Conservation (phyloP, 805 yeast species). For the Cyberlindnera maclurae region DNA sequence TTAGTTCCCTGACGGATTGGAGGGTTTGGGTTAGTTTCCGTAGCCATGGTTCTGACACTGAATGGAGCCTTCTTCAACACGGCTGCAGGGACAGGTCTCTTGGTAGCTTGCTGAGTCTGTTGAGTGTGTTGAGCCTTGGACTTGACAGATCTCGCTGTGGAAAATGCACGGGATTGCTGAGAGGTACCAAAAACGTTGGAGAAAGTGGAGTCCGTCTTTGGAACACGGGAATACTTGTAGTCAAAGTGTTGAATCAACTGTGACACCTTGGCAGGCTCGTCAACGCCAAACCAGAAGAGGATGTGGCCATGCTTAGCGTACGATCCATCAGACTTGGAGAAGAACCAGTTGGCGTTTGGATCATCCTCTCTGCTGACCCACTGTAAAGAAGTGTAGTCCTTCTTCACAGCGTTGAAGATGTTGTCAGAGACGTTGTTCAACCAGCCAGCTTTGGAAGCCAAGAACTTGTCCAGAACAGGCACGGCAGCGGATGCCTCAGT, state of each 20-base stretch:
- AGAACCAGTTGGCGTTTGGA: slow-evolving; percentile 86
- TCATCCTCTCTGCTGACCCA: slow-evolving; percentile 92
- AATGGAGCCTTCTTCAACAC: slow-evolving; percentile 19
- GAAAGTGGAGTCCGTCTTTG: slow-evolving; percentile 26
- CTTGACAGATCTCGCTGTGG: slow-evolving; percentile 28
- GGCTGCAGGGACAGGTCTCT: slow-evolving; percentile 22
- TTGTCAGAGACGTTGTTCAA: slow-evolving; percentile 94
- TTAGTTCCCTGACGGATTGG: slow-evolving; percentile 62
- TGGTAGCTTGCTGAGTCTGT: slow-evolving; percentile 7
- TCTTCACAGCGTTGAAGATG: slow-evolving; percentile 74
- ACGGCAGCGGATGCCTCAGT: slow-evolving; percentile 31
- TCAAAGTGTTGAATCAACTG: slow-evolving; percentile 54
- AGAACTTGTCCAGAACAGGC: slow-evolving; percentile 75
- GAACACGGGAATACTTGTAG: slow-evolving; percentile 26
- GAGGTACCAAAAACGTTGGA: slow-evolving; percentile 26
- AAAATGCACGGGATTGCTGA: slow-evolving; percentile 46
- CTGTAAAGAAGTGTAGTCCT: slow-evolving; percentile 65
- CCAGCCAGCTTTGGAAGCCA: slow-evolving; percentile 91
- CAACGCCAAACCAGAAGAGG: slow-evolving; percentile 90
- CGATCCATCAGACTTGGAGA: slow-evolving; percentile 90
- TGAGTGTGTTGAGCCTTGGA: neutral
- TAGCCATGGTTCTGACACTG: slow-evolving; percentile 27
- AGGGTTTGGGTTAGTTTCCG: slow-evolving; percentile 56
- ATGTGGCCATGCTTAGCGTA: slow-evolving; percentile 83
- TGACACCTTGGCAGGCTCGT: slow-evolving; percentile 53